Conservation (phyloP, 2,329 filamentous ascomycete species). For the Leptographium procerum region DNA sequence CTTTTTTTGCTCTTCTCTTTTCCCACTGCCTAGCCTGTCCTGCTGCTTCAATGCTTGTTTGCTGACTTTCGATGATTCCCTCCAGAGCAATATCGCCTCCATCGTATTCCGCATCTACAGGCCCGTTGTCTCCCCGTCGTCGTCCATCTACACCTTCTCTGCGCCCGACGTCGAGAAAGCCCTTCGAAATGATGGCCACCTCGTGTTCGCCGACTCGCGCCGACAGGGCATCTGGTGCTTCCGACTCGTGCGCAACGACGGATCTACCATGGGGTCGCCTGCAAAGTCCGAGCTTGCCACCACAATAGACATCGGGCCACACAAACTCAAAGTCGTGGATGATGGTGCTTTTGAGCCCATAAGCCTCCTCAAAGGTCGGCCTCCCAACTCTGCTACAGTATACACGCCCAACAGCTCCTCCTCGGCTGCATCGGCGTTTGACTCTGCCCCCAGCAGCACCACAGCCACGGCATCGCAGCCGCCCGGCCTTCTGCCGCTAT, state of each 20-base stretch:
- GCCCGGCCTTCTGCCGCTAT: background rate
- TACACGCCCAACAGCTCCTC: constrained; percentile 37
- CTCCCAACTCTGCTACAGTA: constrained; percentile 24
- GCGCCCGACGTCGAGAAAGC: constrained; percentile 40
- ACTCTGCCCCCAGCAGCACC: constrained; percentile 8
- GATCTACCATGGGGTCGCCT: constrained; percentile 13
- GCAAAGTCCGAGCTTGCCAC: constrained; percentile 22
- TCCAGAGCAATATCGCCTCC: constrained; percentile 44
- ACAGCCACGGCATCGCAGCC: background rate
- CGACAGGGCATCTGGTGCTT: constrained; percentile 45
- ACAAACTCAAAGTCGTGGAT: constrained; percentile 32
- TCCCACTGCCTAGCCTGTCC: background rate
- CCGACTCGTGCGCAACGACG: constrained; percentile 32
- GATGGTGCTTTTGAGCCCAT: constrained; percentile 40
- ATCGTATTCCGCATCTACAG: constrained; percentile 46
- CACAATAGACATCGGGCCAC: constrained; percentile 31
- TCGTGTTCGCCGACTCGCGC: constrained; percentile 40
- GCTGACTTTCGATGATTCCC: background rate
- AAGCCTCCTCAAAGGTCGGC: constrained; percentile 33
- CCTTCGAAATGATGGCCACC: constrained; percentile 39
- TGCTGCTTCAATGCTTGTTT: background rate
- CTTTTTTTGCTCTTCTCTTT: constrained; percentile 5
- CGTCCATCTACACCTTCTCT: constrained; percentile 29
- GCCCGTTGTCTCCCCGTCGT: constrained; percentile 29
- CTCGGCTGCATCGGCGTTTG: constrained; percentile 25